Evolutionary conservation across 2,329 filamentous ascomycete genomes (phyloP), one percentile per base, ranked within the genome.

Genomic region (Penicillium sclerotigenum): DNA sequence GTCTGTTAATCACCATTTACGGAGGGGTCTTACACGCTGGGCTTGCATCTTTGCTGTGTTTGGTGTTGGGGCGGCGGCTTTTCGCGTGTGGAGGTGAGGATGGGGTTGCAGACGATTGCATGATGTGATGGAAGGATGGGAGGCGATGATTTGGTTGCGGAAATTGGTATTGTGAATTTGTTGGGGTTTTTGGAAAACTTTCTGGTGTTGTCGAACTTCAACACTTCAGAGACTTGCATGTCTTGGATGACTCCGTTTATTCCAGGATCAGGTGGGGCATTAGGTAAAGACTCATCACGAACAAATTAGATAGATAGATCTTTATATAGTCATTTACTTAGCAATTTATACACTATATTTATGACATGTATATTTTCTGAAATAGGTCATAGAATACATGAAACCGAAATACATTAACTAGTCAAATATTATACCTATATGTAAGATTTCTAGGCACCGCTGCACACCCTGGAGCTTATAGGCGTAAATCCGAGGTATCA

Each of bases 21-120:
- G 58, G n/a, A 61, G 66, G 8, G 71, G 68, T 0, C 55, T 73
- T 40, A 61, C 58, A 26, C 57, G 66, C 2, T 73, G 71, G 71
- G 65, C 59, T 13, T 56, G 59, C 9, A 61, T 69, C 11, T 48
- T 70, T 33, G 56, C 58, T 1, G 48, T 60, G 16, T 26, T 59
- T 33, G 65, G 60, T 40, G 58, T 48, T 43, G 61, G 46, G 0
- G 50, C 58, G 42, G 58, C 56, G 2, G 34, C 34, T 34, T 52
- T 51, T 31, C 41, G 47, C 47, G 45, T 34, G 47, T 45, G 33
- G 47, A 40, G 13, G 28, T 56, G 47, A 56, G 16, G 16, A 45
- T 2, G n/a, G 37, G 5, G 20, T 7, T 13, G 24, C n/a, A n/a
- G 11, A 34, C 2, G 18, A 20, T 9, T 46, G 29, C 14, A 28